Base-by-base conservation (phyloP, 2,329 filamentous ascomycete genomes). In the Aspergillus ruber region DNA sequence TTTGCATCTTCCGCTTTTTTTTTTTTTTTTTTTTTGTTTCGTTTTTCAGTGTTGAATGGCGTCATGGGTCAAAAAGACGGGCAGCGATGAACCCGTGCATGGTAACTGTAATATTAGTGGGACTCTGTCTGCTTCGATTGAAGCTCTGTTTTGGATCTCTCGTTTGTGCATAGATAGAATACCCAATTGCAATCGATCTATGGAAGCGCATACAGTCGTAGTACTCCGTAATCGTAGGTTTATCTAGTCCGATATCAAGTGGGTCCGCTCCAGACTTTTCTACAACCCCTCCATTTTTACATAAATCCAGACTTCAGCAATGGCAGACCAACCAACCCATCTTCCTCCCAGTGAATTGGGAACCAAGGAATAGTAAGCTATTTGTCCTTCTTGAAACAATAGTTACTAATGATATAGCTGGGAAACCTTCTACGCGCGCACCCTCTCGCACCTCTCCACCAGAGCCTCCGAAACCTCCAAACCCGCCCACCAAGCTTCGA, bases 331-430 rank as follows among this genome's bases (percentile, higher is more conserved):
- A 50, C 84, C 84, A n/a, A 70, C 70, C 1, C 81, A 86, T 58
- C 83, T 95, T 21, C 80, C 86, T 55, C 88, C 90, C 15, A 95
- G 79, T 76, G 64, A 81, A 66, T 80, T 97, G 25, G 91, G 91
- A 44, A 95, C 89, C 25, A 95, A 89, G 70, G 84, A 91, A 76
- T 94, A 95, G 89, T 94, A 74, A 59, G 82, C 77, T 2, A 18
- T 29, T 3, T 32, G 13, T 33, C 9, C 27, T 33, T 7, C 20
- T 39, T 38, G 29, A 44, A 25, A 29, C 51, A 55, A 45, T 50
- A n/a, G n/a, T n/a, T n/a, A 45, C 45, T 5, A 33, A 29, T 18
- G 20, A 27, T 29, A 53, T 50, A 90, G 86, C 72, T 90, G 86
- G 86, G 84, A 74, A 61, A 64, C 64, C 21, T 74, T 69, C 61